These are phyloP conservation scores for Biscogniauxia mediterranea DNA, from an alignment of 2,329 filamentous ascomycete genomes.

Conservation along the genomic window DNA sequence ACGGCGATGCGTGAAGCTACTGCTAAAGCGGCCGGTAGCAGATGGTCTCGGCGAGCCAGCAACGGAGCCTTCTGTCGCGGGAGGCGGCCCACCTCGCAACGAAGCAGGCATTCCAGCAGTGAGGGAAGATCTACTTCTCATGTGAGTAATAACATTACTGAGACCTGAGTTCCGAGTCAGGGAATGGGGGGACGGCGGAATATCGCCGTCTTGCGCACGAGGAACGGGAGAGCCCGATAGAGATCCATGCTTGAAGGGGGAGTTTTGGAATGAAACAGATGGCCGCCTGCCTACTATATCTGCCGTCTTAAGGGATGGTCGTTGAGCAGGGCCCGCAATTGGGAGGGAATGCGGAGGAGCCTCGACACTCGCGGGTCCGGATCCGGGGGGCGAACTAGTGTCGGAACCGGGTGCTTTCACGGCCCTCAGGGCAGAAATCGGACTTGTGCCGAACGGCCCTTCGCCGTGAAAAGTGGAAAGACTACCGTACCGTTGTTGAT, in stretches of 20 bases:
- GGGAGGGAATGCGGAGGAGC: constrained; percentile 52
- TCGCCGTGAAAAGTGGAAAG: constrained; percentile 87
- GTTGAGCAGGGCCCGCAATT: constrained; percentile 38
- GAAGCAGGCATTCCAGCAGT: constrained; percentile 75
- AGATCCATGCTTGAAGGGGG: constrained; percentile 90
- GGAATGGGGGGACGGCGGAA: constrained; percentile 56
- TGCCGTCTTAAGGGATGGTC: constrained; percentile 41
- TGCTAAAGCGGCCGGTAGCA: constrained; percentile 82
- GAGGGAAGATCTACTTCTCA: constrained; percentile 68
- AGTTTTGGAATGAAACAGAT: constrained; percentile 77
- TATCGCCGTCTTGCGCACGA: constrained; percentile 47
- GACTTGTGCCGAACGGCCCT: constrained; percentile 74
- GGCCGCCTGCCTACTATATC: constrained; percentile 65
- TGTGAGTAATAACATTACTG: constrained; percentile 52
- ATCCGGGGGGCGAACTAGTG: constrained; percentile 57
- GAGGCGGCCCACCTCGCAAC: constrained; percentile 62
- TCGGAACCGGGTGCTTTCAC: constrained; percentile 62
- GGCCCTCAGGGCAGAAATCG: constrained; percentile 77
- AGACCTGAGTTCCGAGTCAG: constrained; percentile 47
- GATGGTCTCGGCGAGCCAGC: constrained; percentile 77
- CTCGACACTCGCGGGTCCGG: constrained; percentile 46
- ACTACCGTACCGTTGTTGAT: constrained; percentile 82
- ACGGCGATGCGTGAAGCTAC: constrained; percentile 86
- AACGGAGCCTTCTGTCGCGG: constrained; percentile 61
- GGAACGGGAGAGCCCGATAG: constrained; percentile 81